A percentile compares a stretch with the other conserved stretches of the same genome.
phyloP scores from a whole-genome alignment of 2,329 filamentous ascomycete species.

The Shiraia sp. region DNA sequence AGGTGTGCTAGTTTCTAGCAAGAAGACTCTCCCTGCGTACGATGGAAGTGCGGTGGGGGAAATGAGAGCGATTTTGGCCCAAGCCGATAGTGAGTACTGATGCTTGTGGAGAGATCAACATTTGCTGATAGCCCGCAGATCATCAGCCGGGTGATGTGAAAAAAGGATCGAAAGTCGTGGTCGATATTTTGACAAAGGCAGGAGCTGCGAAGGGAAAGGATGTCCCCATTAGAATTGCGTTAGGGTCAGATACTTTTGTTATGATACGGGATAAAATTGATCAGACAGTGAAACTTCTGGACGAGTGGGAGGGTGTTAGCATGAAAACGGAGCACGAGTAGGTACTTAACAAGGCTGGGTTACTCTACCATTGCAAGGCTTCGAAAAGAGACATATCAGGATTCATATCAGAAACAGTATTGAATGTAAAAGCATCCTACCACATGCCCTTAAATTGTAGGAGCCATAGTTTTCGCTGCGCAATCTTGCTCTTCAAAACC shows the following conservation, averaged over 20 bases:
- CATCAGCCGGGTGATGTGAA: slow-evolving; percentile 60
- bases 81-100: slow-evolving; percentile 34
- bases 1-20: slow-evolving; percentile 18
- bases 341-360: too few species aligned
- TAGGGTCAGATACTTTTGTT: slow-evolving; percentile 47
- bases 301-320: slow-evolving; percentile 39
- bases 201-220: slow-evolving; percentile 55
- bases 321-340: slow-evolving; percentile 22
- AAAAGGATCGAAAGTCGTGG: slow-evolving; percentile 57
- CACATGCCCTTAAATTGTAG: too few species aligned
- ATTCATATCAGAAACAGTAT: too few species aligned
- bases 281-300: slow-evolving; percentile 28
- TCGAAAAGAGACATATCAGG: too few species aligned
- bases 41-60: slow-evolving; percentile 41
- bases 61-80: slow-evolving; percentile 37
- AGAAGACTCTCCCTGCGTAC: slow-evolving; percentile 32
- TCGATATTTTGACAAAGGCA: slow-evolving; percentile 59
- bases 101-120: too few species aligned
- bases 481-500: too few species aligned
- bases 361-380: neutral
- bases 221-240: slow-evolving; percentile 58
- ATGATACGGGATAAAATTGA: slow-evolving; percentile 22
- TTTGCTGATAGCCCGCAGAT: slow-evolving; percentile 10
- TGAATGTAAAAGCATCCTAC: too few species aligned
- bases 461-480: too few species aligned